phyloP scores from a whole-genome alignment of 163 green algal species.

The Volvox carteri region DNA sequence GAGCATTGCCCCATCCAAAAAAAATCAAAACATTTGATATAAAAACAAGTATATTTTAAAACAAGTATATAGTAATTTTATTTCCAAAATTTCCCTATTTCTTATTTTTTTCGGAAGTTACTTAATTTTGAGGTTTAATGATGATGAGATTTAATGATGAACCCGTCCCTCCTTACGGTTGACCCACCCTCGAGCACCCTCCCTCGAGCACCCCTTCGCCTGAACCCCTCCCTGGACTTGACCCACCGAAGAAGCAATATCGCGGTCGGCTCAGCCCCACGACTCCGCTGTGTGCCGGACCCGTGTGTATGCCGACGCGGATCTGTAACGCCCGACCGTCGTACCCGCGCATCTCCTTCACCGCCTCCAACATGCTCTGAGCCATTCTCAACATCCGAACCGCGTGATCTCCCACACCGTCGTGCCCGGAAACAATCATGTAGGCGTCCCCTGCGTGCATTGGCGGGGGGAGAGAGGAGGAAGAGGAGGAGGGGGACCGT shows the following conservation, averaged over 20 bases:
- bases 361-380: constrained; percentile 48
- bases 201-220: too few relatives aligned
- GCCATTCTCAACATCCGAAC: constrained; percentile 61
- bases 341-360: constrained; percentile 51
- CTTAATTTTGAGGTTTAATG: too few relatives aligned
- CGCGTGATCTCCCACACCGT: constrained; percentile 58
- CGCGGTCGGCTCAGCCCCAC: constrained; percentile 57
- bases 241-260: constrained; percentile 56
- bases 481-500: background rate
- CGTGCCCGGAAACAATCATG: constrained; percentile 64
- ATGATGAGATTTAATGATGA: too few relatives aligned
- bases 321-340: constrained; percentile 54
- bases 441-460: constrained; percentile 64
- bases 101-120: too few relatives aligned
- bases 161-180: too few relatives aligned
- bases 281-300: constrained; percentile 57
- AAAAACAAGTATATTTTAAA: too few relatives aligned
- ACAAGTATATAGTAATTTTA: too few relatives aligned
- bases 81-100: too few relatives aligned
- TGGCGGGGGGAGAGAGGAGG: background rate
- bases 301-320: constrained; percentile 62
- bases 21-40: too few relatives aligned
- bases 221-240: too few relatives aligned
- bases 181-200: too few relatives aligned
- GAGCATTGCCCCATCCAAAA: too few relatives aligned